Conservation (phyloP, 352 stramenopile species). For the Globisporangium camurandrum region DNA sequence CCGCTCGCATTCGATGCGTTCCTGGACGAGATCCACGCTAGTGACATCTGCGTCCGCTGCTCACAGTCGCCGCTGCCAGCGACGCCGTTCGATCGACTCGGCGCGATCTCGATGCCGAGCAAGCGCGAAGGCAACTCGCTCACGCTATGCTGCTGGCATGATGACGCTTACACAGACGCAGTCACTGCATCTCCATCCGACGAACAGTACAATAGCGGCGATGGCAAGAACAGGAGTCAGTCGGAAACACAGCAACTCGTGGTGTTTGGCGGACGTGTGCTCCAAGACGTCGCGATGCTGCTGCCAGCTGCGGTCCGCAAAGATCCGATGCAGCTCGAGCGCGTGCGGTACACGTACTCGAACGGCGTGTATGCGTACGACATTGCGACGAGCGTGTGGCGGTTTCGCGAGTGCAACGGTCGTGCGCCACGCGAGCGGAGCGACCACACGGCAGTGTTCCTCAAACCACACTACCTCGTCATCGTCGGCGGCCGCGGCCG, state of each 20-base stretch:
- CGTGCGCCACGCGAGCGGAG: constrained; percentile 32
- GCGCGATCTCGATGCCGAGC: constrained; percentile 37
- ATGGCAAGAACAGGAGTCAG: background rate
- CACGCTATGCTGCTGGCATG: constrained; percentile 30
- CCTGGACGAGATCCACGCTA: constrained; percentile 20
- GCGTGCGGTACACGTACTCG: constrained; percentile 48
- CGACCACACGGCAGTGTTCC: constrained; percentile 49
- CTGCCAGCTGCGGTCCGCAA: constrained; percentile 20
- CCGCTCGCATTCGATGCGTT: constrained; percentile 23
- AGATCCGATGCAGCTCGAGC: constrained; percentile 45
- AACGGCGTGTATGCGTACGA: constrained; percentile 54
- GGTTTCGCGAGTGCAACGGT: constrained; percentile 28
- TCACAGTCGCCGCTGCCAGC: constrained; percentile 4
- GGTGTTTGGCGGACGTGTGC: constrained; percentile 47
- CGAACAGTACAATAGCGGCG: background rate
- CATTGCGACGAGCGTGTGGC: constrained; percentile 25
- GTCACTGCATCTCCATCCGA: too few relatives aligned
- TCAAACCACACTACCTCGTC: constrained; percentile 35
- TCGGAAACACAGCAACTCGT: constrained; percentile 21
- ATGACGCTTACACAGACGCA: too few relatives aligned
- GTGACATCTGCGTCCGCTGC: constrained; percentile 22
- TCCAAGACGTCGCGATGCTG: constrained; percentile 40
- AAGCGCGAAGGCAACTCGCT: constrained; percentile 53
- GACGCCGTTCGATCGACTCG: constrained; percentile 25
- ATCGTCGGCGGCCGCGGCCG: constrained; percentile 47